phyloP scores from a whole-genome alignment of 2,329 filamentous ascomycete genomes.

The Ceratocystis alfenasii region DNA sequence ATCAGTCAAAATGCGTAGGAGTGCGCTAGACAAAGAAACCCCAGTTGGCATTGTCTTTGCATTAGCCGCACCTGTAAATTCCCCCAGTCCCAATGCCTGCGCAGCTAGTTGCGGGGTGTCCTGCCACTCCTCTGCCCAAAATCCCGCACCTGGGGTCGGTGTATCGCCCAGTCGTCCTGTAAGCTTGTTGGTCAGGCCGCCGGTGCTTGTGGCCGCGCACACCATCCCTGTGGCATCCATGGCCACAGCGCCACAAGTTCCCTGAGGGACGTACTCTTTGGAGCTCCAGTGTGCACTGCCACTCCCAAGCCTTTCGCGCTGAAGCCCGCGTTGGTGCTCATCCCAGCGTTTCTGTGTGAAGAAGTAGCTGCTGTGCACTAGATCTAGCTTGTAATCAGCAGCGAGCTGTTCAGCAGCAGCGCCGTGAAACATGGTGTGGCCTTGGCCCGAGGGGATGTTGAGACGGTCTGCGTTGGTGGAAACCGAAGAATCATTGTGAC shows the following conservation, averaged over 20 bases:
- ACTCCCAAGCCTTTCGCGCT: conserved; percentile 36
- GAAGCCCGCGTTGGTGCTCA: conserved; percentile 53
- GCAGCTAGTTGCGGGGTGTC: conserved; percentile 34
- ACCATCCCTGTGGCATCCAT: conserved; percentile 64
- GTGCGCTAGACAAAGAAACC: conserved; percentile 33
- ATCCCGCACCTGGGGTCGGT: conserved; percentile 69
- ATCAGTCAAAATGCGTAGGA: conserved; percentile 43
- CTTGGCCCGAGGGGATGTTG: conserved; percentile 47
- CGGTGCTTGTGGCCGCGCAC: conserved; percentile 55
- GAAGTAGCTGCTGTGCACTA: conserved; percentile 60
- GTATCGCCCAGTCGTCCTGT: conserved; percentile 79
- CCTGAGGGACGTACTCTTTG: conserved; percentile 62
- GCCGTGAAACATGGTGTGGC: conserved; percentile 59
- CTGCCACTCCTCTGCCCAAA: conserved; percentile 79
- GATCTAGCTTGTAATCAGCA: conserved; percentile 53
- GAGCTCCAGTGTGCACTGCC: conserved; percentile 44
- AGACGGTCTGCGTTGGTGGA: conserved; percentile 23
- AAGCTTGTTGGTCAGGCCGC: conserved; percentile 80
- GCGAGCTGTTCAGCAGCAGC: conserved; percentile 58
- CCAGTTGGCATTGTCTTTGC: background rate
- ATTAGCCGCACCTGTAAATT: conserved; percentile 27
- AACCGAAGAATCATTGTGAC: background rate
- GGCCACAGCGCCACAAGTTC: conserved; percentile 73
- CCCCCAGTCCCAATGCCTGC: conserved; percentile 23
- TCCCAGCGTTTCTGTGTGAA: conserved; percentile 70